Base-by-base conservation (phyloP, 1,284 basidiomycete species). In the Malassezia obtusa region DNA sequence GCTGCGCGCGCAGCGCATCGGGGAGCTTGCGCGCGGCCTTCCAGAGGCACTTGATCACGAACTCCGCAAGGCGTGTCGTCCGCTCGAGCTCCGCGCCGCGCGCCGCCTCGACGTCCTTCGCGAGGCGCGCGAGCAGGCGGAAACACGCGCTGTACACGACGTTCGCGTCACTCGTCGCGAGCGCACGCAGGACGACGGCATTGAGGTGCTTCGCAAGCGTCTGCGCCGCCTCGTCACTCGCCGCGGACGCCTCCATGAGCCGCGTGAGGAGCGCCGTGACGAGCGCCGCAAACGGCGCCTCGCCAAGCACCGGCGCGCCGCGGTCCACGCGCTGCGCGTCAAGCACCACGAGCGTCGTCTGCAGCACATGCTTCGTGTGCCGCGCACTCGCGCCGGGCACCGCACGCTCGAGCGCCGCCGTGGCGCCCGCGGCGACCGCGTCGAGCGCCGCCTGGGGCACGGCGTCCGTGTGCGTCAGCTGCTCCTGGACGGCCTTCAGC, bases 21-120 rank as follows among this genome's bases (percentile, higher is more conserved):
- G 90, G 89, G 41, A 96, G 87, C 61, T 88, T 89, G 62, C 92
- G 83, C 9, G 90, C 90, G 49, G 96, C 79, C 77, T 98, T 98
- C 94, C 94, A 98, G 30, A 98, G 82, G 75, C 94, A 99, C 79
- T 98, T 98, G 65, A 98, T 79, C 26, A 98, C 87, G 28, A 99
- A 80, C 74, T 98, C 94, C 7, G 91, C 90, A 44, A 96, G 89
- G 68, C 87, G 88, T 1, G 89, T 83, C 0, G 75, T 66, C 25
- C 69, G 71, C 9, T 65, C 59, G 15, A 76, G 58, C 37, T 71
- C 65, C 5, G 54, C 60, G 7, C 64, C 74, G 1, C 61, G 52
- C 4, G 76, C 58, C 75, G 79, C 14, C 83, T 86, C 77, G 87
- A 95, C 38, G 84, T 88, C 75, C 83, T 74, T 85, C 32, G 90